Evolutionary conservation across 495 filamentous ascomycete genomes (phyloP).

Genomic region (Extremus antarcticus): DNA sequence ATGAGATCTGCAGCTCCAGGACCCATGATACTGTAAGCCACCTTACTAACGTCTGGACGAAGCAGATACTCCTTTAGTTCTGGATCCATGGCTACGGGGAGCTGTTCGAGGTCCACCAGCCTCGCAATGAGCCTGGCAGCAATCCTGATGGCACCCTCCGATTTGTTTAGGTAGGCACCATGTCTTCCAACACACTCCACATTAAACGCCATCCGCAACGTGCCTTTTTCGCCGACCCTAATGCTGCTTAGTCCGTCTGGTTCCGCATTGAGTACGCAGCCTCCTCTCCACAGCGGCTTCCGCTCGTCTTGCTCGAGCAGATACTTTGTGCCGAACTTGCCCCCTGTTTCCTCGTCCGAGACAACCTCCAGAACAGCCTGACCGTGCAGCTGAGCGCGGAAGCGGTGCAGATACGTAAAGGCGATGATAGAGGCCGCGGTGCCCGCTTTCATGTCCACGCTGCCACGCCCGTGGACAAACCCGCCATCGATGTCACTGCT

Average conservation of each 20-base stretch:
- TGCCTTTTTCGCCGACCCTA: too few relatives aligned
- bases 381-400: slow-evolving; percentile 1
- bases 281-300: slow-evolving; percentile 10
- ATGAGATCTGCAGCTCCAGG: too few relatives aligned
- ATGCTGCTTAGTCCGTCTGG: slow-evolving; percentile 15
- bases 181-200: too few relatives aligned
- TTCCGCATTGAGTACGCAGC: slow-evolving; percentile 19
- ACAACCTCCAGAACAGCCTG: slow-evolving; percentile 9
- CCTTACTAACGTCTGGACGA: too few relatives aligned
- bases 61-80: too few relatives aligned
- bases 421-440: slow-evolving; percentile 17
- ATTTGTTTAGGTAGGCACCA: too few relatives aligned
- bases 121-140: too few relatives aligned
- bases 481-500: slow-evolving; percentile 13
- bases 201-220: too few relatives aligned
- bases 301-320: slow-evolving; percentile 8
- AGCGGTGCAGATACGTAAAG: slow-evolving; percentile 11
- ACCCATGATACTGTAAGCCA: too few relatives aligned
- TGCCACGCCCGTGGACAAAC: slow-evolving; percentile 15
- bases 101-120: too few relatives aligned
- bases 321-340: slow-evolving; percentile 15
- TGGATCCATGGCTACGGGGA: too few relatives aligned
- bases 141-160: too few relatives aligned
- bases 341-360: slow-evolving; percentile 20
- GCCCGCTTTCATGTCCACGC: slow-evolving; percentile 20